These are phyloP conservation scores for Bassia scoparia DNA, from an alignment of 148 eudicot genomes.

Conservation along the genomic window DNA sequence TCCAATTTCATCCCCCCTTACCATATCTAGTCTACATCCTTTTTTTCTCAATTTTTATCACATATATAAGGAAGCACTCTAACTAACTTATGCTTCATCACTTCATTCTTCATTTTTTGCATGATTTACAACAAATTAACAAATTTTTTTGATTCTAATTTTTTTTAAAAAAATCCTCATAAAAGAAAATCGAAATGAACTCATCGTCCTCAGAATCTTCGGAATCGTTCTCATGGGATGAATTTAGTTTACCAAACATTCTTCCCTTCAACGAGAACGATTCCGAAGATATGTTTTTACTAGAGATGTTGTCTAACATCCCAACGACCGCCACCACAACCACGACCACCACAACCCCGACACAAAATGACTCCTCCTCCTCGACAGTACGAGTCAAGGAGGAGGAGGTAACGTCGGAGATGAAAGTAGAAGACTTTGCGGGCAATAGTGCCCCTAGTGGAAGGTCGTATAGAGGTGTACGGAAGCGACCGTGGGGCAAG, in stretches of 20 bases:
- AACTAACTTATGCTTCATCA: neutral
- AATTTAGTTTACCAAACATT: neutral
- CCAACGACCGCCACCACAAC: conserved; percentile 22
- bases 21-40: neutral
- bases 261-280: conserved; percentile 64
- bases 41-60: neutral
- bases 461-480: conserved; percentile 52
- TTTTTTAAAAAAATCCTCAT: neutral
- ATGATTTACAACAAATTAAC: neutral
- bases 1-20: neutral
- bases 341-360: neutral
- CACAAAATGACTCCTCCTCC: neutral
- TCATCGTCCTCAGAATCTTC: conserved; percentile 8
- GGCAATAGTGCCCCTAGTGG: neutral
- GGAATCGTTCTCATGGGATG: conserved; percentile 20
- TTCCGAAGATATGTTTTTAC: conserved; percentile 61
- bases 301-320: conserved; percentile 34
- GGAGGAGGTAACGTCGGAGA: conserved; percentile 41
- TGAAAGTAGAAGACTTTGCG: too few species aligned
- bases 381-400: conserved; percentile 23
- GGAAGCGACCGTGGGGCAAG: conserved; percentile 77
- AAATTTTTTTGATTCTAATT: too few species aligned
- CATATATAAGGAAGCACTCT: conserved; percentile 1
- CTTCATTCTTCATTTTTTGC: neutral
- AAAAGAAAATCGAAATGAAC: conserved; percentile 1